phyloP scores from a whole-genome alignment of 2,329 filamentous ascomycete genomes.

The Xylaria arbuscula region DNA sequence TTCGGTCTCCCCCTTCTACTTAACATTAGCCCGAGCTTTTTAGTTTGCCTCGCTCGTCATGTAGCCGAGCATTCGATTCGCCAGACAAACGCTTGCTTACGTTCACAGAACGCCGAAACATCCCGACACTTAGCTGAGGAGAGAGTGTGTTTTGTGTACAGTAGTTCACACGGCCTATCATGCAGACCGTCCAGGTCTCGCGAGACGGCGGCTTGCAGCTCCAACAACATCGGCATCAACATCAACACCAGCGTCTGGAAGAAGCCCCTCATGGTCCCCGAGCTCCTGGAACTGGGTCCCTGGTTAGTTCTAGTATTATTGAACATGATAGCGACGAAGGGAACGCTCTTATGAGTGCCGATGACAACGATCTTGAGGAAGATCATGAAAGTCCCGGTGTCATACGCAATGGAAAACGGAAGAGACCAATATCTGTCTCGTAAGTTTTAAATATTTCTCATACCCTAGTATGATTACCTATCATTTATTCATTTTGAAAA shows the following conservation, averaged over 20 bases:
- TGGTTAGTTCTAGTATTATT: neutral
- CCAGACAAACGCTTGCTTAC: slow-evolving; percentile 1
- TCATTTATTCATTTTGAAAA: neutral
- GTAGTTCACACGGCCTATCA: slow-evolving; percentile 29
- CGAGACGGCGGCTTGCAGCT: slow-evolving; percentile 38
- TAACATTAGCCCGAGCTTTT: slow-evolving; percentile 59
- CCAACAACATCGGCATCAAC: slow-evolving; percentile 14
- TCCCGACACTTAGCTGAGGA: slow-evolving; percentile 10
- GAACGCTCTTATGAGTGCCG: slow-evolving; percentile 56
- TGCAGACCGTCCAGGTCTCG: slow-evolving; percentile 44
- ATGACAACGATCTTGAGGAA: slow-evolving; percentile 52
- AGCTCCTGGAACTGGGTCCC: slow-evolving; percentile 28
- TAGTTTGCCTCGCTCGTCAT: slow-evolving; percentile 45
- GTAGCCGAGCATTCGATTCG: slow-evolving; percentile 41
- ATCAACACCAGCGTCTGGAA: slow-evolving; percentile 27
- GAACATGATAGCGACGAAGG: slow-evolving; percentile 61
- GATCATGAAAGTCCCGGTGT: slow-evolving; percentile 52
- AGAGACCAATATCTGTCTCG: slow-evolving; percentile 71
- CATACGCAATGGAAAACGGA: slow-evolving; percentile 64
- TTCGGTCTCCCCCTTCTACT: slow-evolving; percentile 50
- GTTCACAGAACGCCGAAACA: slow-evolving; percentile 21
- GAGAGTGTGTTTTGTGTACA: neutral
- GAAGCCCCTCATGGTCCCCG: slow-evolving; percentile 43
- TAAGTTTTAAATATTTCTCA: slow-evolving; percentile 48
- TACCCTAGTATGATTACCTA: neutral